A percentile compares a stretch with the other conserved stretches of the same genome.
phyloP scores from a whole-genome alignment of 345 rosid genomes.

The Angophora floribunda region DNA sequence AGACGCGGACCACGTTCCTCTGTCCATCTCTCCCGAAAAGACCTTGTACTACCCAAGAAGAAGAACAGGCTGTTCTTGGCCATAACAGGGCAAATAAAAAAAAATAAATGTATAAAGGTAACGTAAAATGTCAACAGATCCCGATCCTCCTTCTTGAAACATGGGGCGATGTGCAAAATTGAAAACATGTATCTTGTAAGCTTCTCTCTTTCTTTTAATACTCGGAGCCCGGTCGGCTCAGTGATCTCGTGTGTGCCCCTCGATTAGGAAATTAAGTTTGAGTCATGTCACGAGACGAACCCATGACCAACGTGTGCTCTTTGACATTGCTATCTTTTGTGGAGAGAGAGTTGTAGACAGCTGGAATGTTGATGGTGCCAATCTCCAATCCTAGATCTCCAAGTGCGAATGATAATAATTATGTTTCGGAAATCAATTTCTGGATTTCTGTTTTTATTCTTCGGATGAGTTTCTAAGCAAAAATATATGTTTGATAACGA shows the following conservation, averaged over 20 bases:
- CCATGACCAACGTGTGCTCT: neutral
- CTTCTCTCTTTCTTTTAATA: neutral
- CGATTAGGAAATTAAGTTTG: neutral
- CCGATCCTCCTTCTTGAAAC: neutral
- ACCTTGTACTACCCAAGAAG: neutral
- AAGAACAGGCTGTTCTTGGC: neutral
- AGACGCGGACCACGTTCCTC: neutral
- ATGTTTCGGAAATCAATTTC: too few relatives aligned
- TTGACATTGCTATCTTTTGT: neutral
- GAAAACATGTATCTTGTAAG: neutral
- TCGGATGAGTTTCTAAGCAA: too few relatives aligned
- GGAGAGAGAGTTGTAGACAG: neutral
- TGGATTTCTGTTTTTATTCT: too few relatives aligned
- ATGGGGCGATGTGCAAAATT: neutral
- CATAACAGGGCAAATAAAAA: neutral
- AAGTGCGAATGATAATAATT: too few relatives aligned
- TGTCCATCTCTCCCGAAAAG: neutral
- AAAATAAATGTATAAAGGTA: neutral
- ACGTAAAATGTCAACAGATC: neutral
- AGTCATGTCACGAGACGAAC: neutral
- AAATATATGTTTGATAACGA: too few relatives aligned
- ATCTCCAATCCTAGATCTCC: neutral
- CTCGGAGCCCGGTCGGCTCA: accelerated
- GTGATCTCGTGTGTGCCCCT: neutral
- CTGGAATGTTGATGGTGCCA: neutral